phyloP scores from a whole-genome alignment of 2,329 filamentous ascomycete species.

The Cladosporium sp. region DNA sequence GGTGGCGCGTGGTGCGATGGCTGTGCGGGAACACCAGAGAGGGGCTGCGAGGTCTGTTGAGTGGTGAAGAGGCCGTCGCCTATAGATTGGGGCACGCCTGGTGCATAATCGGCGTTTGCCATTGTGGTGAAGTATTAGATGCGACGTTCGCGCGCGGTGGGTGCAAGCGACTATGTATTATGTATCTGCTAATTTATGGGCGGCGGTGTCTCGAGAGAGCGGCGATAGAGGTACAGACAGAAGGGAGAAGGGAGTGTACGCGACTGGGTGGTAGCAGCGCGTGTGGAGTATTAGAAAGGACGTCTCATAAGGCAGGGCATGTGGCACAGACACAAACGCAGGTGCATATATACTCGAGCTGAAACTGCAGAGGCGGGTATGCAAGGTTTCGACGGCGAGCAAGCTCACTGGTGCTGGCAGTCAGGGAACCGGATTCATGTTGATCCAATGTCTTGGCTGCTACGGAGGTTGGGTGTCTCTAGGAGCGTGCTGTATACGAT shows the following conservation, averaged over 20 bases:
- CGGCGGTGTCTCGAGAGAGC: background rate
- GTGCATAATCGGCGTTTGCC: background rate
- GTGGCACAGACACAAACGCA: background rate
- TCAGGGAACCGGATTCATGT: background rate
- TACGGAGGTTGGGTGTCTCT: background rate
- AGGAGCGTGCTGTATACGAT: background rate
- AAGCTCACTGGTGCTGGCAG: background rate
- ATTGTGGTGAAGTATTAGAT: conserved; percentile 1
- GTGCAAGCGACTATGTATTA: background rate
- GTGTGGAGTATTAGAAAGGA: background rate
- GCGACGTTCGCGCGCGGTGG: background rate
- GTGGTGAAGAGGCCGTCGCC: conserved; percentile 1
- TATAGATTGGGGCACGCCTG: background rate
- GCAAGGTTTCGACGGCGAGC: background rate
- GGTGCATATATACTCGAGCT: conserved; percentile 3
- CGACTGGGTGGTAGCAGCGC: background rate
- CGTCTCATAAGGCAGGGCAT: background rate
- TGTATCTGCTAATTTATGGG: background rate
- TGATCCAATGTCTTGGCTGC: conserved; percentile 1
- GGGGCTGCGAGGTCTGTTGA: background rate
- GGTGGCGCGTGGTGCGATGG: background rate
- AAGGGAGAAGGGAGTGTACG: background rate
- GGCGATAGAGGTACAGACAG: background rate
- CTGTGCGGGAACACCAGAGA: background rate
- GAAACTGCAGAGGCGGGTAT: background rate